These are phyloP conservation scores for Limnanthes douglasii DNA, from an alignment of 345 rosid species.

Conservation along the genomic window DNA sequence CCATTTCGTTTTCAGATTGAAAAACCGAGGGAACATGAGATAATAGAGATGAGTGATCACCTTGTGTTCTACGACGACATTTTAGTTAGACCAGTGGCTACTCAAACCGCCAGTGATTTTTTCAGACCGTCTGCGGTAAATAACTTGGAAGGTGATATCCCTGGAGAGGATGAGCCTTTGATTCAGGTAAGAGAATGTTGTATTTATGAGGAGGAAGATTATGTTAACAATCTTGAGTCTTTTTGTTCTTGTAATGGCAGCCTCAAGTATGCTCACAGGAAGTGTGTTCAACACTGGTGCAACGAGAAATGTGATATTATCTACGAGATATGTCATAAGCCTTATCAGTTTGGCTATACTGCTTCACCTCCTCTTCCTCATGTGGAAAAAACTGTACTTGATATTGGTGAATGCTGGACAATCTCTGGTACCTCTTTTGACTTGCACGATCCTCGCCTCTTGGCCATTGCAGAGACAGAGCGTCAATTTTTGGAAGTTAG, in stretches of 20 bases:
- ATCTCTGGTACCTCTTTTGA: constrained; percentile 54
- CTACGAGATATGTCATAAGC: constrained; percentile 70
- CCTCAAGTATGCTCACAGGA: constrained; percentile 66
- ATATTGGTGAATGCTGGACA: constrained; percentile 65
- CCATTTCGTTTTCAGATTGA: too few species aligned
- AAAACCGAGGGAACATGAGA: constrained; percentile 1
- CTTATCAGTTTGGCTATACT: constrained; percentile 48
- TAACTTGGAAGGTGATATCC: constrained; percentile 9
- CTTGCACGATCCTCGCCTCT: constrained; percentile 46
- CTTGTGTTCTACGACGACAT: constrained; percentile 49
- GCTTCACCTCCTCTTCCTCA: constrained; percentile 33
- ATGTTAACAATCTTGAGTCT: constrained; percentile 46
- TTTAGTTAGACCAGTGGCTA: constrained; percentile 18
- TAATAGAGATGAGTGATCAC: constrained; percentile 80
- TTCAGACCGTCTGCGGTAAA: constrained; percentile 11
- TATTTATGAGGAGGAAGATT: constrained; percentile 91
- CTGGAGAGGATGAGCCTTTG: constrained; percentile 45
- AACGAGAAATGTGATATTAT: constrained; percentile 55
- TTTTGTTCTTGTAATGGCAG: constrained; percentile 91
- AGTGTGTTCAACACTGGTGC: constrained; percentile 79
- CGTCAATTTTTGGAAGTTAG: constrained; percentile 51
- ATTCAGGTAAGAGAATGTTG: constrained; percentile 69
- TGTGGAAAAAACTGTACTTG: constrained; percentile 41
- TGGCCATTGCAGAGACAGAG: constrained; percentile 69
- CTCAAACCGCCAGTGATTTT: constrained; percentile 7